Conservation (phyloP, 805 yeast species). For the Candida nonsorbophila region DNA sequence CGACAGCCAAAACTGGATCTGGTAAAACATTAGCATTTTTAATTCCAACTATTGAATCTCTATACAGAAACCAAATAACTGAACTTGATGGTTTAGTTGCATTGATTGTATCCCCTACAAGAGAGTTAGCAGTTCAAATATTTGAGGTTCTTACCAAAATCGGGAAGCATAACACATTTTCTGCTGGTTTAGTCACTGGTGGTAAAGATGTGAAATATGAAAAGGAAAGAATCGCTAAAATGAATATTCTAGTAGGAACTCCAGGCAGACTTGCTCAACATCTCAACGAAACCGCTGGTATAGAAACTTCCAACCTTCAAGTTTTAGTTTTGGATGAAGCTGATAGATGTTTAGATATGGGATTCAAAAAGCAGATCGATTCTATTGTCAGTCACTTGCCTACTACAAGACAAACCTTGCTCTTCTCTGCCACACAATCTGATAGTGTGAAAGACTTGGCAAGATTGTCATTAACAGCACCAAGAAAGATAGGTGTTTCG, state of each 20-base stretch:
- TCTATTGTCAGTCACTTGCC: conserved; percentile 76
- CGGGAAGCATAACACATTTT: conserved; percentile 67
- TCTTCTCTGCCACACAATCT: conserved; percentile 88
- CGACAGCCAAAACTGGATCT: conserved; percentile 86
- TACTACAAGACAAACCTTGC: conserved; percentile 71
- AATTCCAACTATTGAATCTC: conserved; percentile 70
- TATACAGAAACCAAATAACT: conserved; percentile 68
- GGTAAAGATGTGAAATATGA: conserved; percentile 86
- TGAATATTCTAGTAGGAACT: conserved; percentile 83
- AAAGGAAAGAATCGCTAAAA: conserved; percentile 68
- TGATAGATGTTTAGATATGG: conserved; percentile 90
- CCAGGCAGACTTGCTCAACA: conserved; percentile 91
- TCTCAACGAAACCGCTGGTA: conserved; percentile 81
- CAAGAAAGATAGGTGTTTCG: conserved; percentile 41
- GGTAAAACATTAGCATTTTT: conserved; percentile 88
- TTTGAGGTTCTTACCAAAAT: conserved; percentile 82
- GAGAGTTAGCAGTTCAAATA: conserved; percentile 87
- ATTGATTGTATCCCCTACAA: conserved; percentile 81
- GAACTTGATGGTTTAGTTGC: conserved; percentile 89
- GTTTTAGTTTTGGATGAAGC: conserved; percentile 86
- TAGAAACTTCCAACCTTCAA: conserved; percentile 71
- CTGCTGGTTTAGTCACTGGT: conserved; percentile 91
- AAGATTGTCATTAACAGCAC: conserved; percentile 63
- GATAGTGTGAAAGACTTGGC: conserved; percentile 81
- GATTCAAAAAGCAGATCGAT: conserved; percentile 79